Evolutionary conservation across 805 yeast genomes (phyloP).

Genomic region (Vanderwaltozyma verrucispora): DNA sequence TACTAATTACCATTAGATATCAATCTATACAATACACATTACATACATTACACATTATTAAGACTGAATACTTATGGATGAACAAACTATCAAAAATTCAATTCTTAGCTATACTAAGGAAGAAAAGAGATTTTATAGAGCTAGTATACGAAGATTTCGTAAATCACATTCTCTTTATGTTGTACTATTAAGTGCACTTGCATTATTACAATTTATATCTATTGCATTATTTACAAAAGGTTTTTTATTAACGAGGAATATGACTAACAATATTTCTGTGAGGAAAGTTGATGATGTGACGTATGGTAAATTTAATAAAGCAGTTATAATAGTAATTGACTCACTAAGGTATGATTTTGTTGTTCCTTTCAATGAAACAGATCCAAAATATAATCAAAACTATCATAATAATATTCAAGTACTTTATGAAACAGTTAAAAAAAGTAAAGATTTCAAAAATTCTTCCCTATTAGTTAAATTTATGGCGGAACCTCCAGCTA

Average conservation of each 20-base stretch:
- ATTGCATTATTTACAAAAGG: slow-evolving; percentile 76
- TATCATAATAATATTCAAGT: slow-evolving; percentile 59
- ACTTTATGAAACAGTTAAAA: slow-evolving; percentile 38
- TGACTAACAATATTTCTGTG: not conserved
- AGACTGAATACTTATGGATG: too few relatives aligned
- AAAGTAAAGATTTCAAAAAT: slow-evolving; percentile 25
- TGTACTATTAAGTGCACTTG: slow-evolving; percentile 48
- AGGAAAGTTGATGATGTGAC: slow-evolving; percentile 1
- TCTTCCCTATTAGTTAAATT: slow-evolving; percentile 53
- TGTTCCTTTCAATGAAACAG: slow-evolving; percentile 39
- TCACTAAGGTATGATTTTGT: slow-evolving; percentile 82
- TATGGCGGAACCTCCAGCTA: slow-evolving; percentile 91
- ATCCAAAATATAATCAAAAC: slow-evolving; percentile 25
- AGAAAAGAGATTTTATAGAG: slow-evolving; percentile 15
- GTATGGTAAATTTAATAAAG: slow-evolving; percentile 40
- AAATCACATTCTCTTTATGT: slow-evolving; percentile 30
- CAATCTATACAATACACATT: too few relatives aligned
- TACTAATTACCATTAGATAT: too few relatives aligned
- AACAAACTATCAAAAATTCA: slow-evolving; percentile 14
- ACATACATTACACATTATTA: too few relatives aligned
- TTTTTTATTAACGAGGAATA: slow-evolving; percentile 56
- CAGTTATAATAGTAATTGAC: slow-evolving; percentile 67
- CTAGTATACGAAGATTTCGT: slow-evolving; percentile 23
- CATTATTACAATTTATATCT: slow-evolving; percentile 59
- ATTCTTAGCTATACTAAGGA: slow-evolving; percentile 15